Evolutionary conservation across 768 basidiomycete genomes (phyloP), one percentile per base, ranked within the genome.

Genomic region (Agaricus subrufescens): DNA sequence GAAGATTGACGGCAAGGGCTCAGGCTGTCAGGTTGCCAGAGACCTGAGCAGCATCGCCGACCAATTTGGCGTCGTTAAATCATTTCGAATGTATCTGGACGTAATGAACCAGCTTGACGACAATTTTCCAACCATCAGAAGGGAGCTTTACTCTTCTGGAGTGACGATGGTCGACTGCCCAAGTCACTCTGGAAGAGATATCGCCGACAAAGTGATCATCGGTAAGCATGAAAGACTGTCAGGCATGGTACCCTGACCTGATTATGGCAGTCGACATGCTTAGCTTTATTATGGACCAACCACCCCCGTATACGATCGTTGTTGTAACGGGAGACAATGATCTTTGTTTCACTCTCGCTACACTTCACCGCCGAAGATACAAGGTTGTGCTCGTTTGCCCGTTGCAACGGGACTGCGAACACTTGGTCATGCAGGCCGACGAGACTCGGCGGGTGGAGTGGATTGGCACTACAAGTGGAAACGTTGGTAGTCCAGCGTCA

Each of bases 261-360:
- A 38, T 15, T 44, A 27, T 27, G 49, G 31, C 15, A 68, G 65
- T 65, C 27, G 65, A 68, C 46, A 68, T 69, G 65, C 62, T 66
- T 49, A 59, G 62, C 6, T 57, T 70, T 57, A 67, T 65, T 19
- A 67, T 85, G 63, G 86, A 89, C 67, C 77, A 80, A 58, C 78
- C 56, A 62, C 76, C 65, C 1, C 64, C 65, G 0, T 46, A 60
- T 31, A 85, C 84, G 14, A 69, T 87, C 61, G 66, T 87, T 38
- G 69, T 90, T 31, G 83, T 89, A 60, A 78, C 86, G 0, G 83
- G 81, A 11, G 85, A 89, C 66, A 75, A 82, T 39, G 85, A 87
- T 64, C 80, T 86, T 59, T 78, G 80, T 2, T 87, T 85, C 62
- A 80, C 81, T 15, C 65, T 86, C 42, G 81, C 86, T 2, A 72